Base-by-base conservation (phyloP, 371 early-diverging fungal species). In the Syncephalastrum sp. region DNA sequence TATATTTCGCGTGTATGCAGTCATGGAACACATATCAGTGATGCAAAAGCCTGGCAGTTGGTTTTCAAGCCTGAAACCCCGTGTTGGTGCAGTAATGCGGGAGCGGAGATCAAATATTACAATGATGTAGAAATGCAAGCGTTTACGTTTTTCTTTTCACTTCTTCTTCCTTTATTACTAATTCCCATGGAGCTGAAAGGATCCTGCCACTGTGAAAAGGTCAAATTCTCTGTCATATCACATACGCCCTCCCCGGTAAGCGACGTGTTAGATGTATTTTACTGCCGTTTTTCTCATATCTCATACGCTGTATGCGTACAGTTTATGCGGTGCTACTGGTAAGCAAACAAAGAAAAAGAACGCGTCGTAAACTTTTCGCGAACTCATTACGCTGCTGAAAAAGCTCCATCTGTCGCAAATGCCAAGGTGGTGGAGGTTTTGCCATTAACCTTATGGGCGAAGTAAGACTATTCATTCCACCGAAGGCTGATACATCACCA, bases 311-410 rank as follows among this genome's bases (percentile, higher is more conserved):
- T 42, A 16, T 16, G 46, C 16, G 24, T 41, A 7, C 59, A 76
- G 73, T 79, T 69, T 60, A 69, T 74, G 70, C 65, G 56, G 7
- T 79, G 80, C 45, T 75, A 74, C 15, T 79, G 80, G 80, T 79
- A 65, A 67, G 5, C 24, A 46, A 19, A 38, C 15, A n/a, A 14
- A 25, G 16, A 1, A 16, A 16, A 42, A 6, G 7, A 42, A 53
- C 27, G 13, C 19, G 47, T 46, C 47, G n/a, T 12, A 4, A 15
- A 14, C 13, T 17, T 13, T 16, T 54, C 43, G 7, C 14, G 23
- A 23, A 38, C 10, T 41, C 27, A 48, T 6, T 56, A 50, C 42
- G 13, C 15, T 17, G 5, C 6, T 29, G 5, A 33, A 6, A 42
- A 54, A 79, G 80, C 33, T 75, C 80, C 2, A 79, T 79, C 25